Conservation (phyloP, 495 filamentous ascomycete genomes). For the Penicillium subrubescens region DNA sequence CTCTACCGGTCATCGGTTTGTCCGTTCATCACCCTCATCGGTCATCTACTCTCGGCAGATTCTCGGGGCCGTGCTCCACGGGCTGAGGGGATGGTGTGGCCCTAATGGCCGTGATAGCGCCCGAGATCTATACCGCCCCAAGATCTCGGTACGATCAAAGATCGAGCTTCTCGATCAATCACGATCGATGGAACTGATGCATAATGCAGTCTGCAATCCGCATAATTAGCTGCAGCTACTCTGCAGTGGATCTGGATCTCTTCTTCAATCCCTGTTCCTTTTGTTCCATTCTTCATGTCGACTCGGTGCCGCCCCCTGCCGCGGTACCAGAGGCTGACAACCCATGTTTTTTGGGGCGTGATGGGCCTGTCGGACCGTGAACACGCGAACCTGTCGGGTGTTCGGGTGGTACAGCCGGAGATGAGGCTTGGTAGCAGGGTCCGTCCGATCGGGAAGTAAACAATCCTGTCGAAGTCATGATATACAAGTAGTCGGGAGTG, state of each 20-base stretch:
- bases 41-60: neutral
- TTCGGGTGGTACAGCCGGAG: conserved; percentile 5
- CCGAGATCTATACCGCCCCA: neutral
- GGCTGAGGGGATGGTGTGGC: neutral
- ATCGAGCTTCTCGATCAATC: neutral
- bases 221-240: neutral
- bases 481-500: neutral
- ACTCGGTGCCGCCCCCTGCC: neutral
- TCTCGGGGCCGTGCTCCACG: neutral
- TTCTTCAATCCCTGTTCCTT: neutral
- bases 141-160: neutral
- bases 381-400: conserved; percentile 1
- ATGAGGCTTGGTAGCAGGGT: neutral
- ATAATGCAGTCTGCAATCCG: neutral
- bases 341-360: conserved; percentile 1
- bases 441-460: conserved; percentile 1
- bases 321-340: conserved; percentile 6
- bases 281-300: neutral
- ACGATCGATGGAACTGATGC: neutral
- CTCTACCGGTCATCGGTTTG: neutral
- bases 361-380: neutral
- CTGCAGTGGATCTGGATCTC: neutral
- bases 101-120: neutral
- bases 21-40: neutral
- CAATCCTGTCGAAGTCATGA: neutral